Percentiles rank a stretch among this genome's conserved stretches.
These are phyloP conservation scores for Cydonia oblonga DNA, from an alignment of 331 rosid genomes.

Conservation along the genomic window DNA sequence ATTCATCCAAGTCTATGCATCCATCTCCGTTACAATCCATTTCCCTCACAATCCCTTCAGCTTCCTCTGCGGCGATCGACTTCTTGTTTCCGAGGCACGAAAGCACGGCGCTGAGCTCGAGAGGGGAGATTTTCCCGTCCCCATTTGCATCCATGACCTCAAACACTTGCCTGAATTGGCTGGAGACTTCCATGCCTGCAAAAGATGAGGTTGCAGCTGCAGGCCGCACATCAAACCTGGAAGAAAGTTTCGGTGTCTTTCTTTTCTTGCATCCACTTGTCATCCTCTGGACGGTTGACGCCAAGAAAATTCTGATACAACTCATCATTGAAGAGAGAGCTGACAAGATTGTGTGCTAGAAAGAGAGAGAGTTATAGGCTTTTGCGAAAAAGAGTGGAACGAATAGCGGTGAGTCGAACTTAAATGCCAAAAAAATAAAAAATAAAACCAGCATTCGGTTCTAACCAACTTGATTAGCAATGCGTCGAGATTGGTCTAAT, in stretches of 20 bases:
- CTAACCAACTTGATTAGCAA: no score
- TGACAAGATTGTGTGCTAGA: background rate
- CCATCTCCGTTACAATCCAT: slow-evolving; percentile 63
- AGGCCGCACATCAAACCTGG: slow-evolving; percentile 14
- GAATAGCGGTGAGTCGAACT: background rate
- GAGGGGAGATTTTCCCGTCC: slow-evolving; percentile 53
- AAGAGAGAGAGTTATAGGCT: background rate
- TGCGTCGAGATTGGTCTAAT: no score
- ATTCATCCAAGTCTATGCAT: slow-evolving; percentile 49
- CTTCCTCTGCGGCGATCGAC: slow-evolving; percentile 33
- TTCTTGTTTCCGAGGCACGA: slow-evolving; percentile 34
- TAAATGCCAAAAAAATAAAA: no score
- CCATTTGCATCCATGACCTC: slow-evolving; percentile 50
- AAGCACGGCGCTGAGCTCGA: slow-evolving; percentile 40
- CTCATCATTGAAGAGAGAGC: background rate
- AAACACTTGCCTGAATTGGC: slow-evolving; percentile 52
- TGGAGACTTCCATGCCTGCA: slow-evolving; percentile 32
- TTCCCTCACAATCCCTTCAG: slow-evolving; percentile 42
- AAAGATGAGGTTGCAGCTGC: slow-evolving; percentile 20
- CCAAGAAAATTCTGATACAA: background rate
- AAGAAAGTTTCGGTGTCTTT: slow-evolving; percentile 12
- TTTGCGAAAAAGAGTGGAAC: background rate
- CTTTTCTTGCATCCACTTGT: background rate
- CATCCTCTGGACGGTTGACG: background rate
- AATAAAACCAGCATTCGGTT: no score